Evolutionary conservation across 2,329 filamentous ascomycete species (phyloP).

Genomic region (Scedosporium boydii): DNA sequence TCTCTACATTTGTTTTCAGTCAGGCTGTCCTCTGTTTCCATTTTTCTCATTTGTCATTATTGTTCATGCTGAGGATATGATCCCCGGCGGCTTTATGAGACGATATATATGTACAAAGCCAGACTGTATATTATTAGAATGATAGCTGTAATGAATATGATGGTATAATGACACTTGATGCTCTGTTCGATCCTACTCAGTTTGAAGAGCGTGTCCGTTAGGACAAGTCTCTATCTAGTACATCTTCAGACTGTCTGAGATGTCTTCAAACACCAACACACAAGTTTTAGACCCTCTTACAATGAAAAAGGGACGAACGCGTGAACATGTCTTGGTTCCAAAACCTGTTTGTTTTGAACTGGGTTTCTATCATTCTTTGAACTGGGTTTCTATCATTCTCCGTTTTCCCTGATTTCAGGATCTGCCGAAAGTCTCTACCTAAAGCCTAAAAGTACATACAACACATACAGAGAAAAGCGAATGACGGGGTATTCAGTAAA

Average conservation of each 20-base stretch:
- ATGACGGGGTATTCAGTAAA: not conserved
- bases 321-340: too few relatives aligned
- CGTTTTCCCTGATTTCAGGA: not conserved
- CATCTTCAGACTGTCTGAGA: too few relatives aligned
- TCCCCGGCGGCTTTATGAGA: not conserved
- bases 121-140: not conserved
- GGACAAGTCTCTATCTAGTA: too few relatives aligned
- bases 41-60: not conserved
- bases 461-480: constrained; percentile 1
- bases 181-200: too few relatives aligned
- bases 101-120: not conserved
- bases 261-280: too few relatives aligned
- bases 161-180: not conserved
- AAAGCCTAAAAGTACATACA: not conserved
- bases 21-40: too few relatives aligned
- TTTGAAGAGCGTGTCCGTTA: too few relatives aligned
- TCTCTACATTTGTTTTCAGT: too few relatives aligned
- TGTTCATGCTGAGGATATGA: not conserved
- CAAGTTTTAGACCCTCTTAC: too few relatives aligned
- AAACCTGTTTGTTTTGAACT: too few relatives aligned
- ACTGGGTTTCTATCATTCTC: not conserved
- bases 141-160: not conserved
- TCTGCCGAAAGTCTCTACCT: not conserved
- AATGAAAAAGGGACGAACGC: too few relatives aligned
- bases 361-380: not conserved